Evolutionary conservation across 1,139 yeast species (phyloP).

Genomic region (Sugiyamaella grinbergsii): DNA sequence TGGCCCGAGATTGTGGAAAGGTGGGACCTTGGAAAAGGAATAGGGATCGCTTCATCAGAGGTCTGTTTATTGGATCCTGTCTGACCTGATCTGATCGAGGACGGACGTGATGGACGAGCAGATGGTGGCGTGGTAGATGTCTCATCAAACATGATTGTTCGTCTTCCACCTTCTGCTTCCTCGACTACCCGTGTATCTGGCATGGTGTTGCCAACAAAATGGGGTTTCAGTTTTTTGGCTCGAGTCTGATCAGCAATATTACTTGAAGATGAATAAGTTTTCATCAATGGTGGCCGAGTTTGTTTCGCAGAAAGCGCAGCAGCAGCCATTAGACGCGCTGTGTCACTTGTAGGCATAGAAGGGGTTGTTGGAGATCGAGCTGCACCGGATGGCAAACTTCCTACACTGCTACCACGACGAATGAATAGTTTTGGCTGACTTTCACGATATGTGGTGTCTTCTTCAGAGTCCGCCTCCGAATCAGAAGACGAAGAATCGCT

Average conservation of each 20-base stretch:
- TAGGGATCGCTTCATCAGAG: slow-evolving; percentile 23
- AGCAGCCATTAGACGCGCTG: slow-evolving; percentile 6
- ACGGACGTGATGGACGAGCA: slow-evolving; percentile 15
- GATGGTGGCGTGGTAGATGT: slow-evolving; percentile 17
- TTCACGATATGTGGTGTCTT: slow-evolving; percentile 32
- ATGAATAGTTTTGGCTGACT: slow-evolving; percentile 25
- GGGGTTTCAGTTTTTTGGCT: slow-evolving; percentile 49
- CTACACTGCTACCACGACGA: slow-evolving; percentile 21
- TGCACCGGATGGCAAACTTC: not conserved
- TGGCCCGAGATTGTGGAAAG: slow-evolving; percentile 27
- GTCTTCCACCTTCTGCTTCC: slow-evolving; percentile 64
- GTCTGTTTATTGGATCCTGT: slow-evolving; percentile 10
- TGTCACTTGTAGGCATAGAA: slow-evolving; percentile 1
- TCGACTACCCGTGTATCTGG: slow-evolving; percentile 73
- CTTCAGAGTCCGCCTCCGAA: slow-evolving; percentile 27
- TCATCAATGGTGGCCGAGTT: slow-evolving; percentile 26
- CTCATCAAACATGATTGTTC: slow-evolving; percentile 55
- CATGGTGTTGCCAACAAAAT: slow-evolving; percentile 75
- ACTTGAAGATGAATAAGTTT: slow-evolving; percentile 24
- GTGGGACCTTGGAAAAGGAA: slow-evolving; percentile 17
- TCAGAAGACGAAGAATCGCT: slow-evolving; percentile 32
- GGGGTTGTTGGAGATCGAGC: not conserved
- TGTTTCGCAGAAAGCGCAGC: slow-evolving; percentile 11
- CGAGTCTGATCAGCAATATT: slow-evolving; percentile 24
- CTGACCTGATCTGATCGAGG: slow-evolving; percentile 17